Conservation (phyloP, 2,329 filamentous ascomycete genomes). For the Aspergillus proliferans region DNA sequence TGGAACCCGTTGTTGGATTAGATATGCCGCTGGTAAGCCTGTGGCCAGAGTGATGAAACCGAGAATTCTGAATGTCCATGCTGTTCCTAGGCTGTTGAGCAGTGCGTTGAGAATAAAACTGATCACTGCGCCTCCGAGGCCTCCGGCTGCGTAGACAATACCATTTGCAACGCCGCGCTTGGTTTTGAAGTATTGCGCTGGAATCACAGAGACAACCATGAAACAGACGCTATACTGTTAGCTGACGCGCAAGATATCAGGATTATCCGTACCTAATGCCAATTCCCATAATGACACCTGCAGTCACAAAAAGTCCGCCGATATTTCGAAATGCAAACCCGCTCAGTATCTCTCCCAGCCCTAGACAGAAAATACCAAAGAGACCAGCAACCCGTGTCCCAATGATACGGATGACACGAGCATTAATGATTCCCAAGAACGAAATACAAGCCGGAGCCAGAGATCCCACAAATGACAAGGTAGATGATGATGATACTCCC, state of each 20-base stretch:
- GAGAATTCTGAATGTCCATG: slow-evolving; percentile 35
- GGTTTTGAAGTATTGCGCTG: slow-evolving; percentile 51
- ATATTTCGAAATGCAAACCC: slow-evolving; percentile 44
- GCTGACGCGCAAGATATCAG: slow-evolving; percentile 17
- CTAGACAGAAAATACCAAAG: slow-evolving; percentile 47
- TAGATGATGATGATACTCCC: slow-evolving; percentile 44
- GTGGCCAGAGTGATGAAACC: slow-evolving; percentile 49
- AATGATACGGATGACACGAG: slow-evolving; percentile 45
- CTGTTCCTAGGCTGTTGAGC: slow-evolving; percentile 30
- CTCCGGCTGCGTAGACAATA: slow-evolving; percentile 37
- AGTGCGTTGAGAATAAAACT: slow-evolving; percentile 47
- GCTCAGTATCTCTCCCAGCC: slow-evolving; percentile 44
- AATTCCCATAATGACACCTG: slow-evolving; percentile 44
- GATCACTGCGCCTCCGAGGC: slow-evolving; percentile 51
- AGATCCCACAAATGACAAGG: slow-evolving; percentile 55
- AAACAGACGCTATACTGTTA: slow-evolving; percentile 26
- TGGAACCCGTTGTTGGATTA: slow-evolving; percentile 39
- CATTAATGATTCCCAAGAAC: slow-evolving; percentile 48
- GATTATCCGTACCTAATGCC: slow-evolving; percentile 32
- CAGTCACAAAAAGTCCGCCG: slow-evolving; percentile 43
- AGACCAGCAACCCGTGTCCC: slow-evolving; percentile 45
- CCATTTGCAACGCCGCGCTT: slow-evolving; percentile 53
- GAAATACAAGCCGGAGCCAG: slow-evolving; percentile 47
- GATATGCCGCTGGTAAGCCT: slow-evolving; percentile 50
- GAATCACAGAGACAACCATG: slow-evolving; percentile 44